Evolutionary conservation across 2,329 filamentous ascomycete species (phyloP).

Genomic region (Aspergillus quadrilineatus): DNA sequence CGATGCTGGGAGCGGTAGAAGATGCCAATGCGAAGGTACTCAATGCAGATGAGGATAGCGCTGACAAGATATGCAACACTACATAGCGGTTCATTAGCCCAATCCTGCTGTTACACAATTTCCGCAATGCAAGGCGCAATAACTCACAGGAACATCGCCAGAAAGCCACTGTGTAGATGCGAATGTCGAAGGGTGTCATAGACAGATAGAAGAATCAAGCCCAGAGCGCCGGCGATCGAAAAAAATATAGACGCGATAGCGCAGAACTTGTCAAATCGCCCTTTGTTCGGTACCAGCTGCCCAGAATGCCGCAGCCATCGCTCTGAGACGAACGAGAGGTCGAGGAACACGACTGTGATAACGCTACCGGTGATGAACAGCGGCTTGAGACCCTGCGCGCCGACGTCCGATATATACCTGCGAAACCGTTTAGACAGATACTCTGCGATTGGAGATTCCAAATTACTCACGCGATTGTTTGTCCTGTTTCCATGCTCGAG

Average conservation of each 20-base stretch:
- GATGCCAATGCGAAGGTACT: slow-evolving; percentile 82
- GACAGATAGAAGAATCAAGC: slow-evolving; percentile 77
- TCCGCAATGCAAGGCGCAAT: background rate
- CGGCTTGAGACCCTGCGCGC: slow-evolving; percentile 58
- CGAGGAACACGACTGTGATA: slow-evolving; percentile 73
- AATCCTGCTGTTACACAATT: background rate
- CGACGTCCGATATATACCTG: slow-evolving; percentile 53
- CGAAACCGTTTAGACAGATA: background rate
- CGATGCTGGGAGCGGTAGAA: slow-evolving; percentile 70
- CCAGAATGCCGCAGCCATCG: slow-evolving; percentile 81
- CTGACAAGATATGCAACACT: slow-evolving; percentile 75
- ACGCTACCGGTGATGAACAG: slow-evolving; percentile 62
- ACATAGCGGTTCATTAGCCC: background rate
- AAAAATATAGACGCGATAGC: slow-evolving; percentile 51
- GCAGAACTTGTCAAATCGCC: slow-evolving; percentile 40
- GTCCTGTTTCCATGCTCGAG: slow-evolving; percentile 50
- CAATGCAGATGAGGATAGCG: slow-evolving; percentile 83
- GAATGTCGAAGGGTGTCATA: slow-evolving; percentile 77
- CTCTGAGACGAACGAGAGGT: slow-evolving; percentile 76
- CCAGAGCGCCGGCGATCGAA: slow-evolving; percentile 72
- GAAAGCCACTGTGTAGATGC: slow-evolving; percentile 69
- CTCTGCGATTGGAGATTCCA: background rate
- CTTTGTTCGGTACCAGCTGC: slow-evolving; percentile 71
- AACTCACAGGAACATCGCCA: slow-evolving; percentile 71
- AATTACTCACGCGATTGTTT: slow-evolving; percentile 54